phyloP scores from a whole-genome alignment of 352 stramenopile species.

The Phytophthora hibernalis region DNA sequence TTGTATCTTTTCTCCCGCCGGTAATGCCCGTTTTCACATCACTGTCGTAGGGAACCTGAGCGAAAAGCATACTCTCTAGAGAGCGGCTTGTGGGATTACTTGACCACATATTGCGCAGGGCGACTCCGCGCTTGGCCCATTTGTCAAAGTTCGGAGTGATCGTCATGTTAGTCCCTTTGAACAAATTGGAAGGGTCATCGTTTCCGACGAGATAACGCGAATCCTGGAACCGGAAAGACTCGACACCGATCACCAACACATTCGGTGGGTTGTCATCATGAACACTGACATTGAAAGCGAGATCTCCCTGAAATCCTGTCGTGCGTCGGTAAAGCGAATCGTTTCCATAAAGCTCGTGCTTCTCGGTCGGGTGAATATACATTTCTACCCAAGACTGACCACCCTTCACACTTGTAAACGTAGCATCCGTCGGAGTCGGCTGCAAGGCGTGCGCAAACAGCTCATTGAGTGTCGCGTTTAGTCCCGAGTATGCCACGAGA shows the following conservation, averaged over 20 bases:
- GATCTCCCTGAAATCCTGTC: constrained; percentile 46
- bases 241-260: constrained; percentile 54
- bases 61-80: constrained; percentile 60
- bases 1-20: constrained; percentile 25
- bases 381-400: constrained; percentile 13
- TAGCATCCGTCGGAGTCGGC: constrained; percentile 10
- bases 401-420: constrained; percentile 11
- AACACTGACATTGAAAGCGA: constrained; percentile 52
- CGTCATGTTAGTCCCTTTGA: constrained; percentile 34
- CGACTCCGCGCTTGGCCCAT: constrained; percentile 55
- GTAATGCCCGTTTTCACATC: constrained; percentile 43
- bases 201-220: constrained; percentile 57
- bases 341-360: constrained; percentile 16
- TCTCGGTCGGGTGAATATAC: constrained; percentile 23
- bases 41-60: constrained; percentile 52
- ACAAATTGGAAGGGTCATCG: constrained; percentile 44
- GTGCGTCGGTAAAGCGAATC: constrained; percentile 26
- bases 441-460: constrained; percentile 23
- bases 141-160: constrained; percentile 58
- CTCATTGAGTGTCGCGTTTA: constrained; percentile 28
- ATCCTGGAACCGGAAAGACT: constrained; percentile 64
- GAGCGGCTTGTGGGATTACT: constrained; percentile 63
- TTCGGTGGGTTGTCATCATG: constrained; percentile 45
- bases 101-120: constrained; percentile 63
- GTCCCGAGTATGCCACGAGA: constrained; percentile 10